These are phyloP conservation scores for Xylariaceae sp. DNA, from an alignment of 2,329 filamentous ascomycete genomes.

Conservation along the genomic window DNA sequence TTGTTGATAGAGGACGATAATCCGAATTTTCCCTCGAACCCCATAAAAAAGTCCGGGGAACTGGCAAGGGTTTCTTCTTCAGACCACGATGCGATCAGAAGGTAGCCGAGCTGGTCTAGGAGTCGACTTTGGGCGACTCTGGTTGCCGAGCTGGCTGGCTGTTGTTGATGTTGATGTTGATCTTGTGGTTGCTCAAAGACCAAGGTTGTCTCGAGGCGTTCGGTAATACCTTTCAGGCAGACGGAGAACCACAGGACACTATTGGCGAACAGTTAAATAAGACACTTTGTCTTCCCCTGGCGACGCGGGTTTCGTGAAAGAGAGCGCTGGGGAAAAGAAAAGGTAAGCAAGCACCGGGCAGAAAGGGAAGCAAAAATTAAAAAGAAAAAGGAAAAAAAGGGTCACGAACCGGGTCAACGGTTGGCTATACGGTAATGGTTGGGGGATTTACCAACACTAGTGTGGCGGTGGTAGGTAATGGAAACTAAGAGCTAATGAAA, in stretches of 20 bases:
- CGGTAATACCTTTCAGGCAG: slow-evolving; percentile 12
- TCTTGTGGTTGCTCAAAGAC: too few relatives aligned
- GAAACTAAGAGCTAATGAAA: not conserved
- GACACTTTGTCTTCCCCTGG: slow-evolving; percentile 1
- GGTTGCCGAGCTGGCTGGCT: slow-evolving; percentile 12
- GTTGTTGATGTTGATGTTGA: too few relatives aligned
- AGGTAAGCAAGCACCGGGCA: not conserved
- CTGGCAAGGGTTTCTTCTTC: slow-evolving; percentile 5
- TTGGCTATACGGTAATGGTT: not conserved
- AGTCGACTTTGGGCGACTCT: slow-evolving; percentile 13
- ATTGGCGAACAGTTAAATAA: slow-evolving; percentile 18
- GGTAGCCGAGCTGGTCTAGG: slow-evolving; percentile 7
- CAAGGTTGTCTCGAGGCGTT: slow-evolving; percentile 12
- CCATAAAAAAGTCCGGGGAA: slow-evolving; percentile 17
- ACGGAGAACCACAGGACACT: slow-evolving; percentile 16
- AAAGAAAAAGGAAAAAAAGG: not conserved
- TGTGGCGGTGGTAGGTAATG: not conserved
- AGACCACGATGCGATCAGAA: slow-evolving; percentile 12
- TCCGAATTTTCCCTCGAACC: slow-evolving; percentile 14
- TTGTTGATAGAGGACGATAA: slow-evolving; percentile 9
- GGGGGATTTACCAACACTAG: not conserved
- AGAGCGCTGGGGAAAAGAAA: slow-evolving; percentile 3
- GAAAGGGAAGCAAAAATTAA: not conserved
- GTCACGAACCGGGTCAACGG: not conserved
- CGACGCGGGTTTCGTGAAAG: slow-evolving; percentile 1